A percentile compares a stretch with the other conserved stretches of the same genome.
phyloP scores from a whole-genome alignment of 805 yeast species.

The Tetrapisispora pingtungensis region DNA sequence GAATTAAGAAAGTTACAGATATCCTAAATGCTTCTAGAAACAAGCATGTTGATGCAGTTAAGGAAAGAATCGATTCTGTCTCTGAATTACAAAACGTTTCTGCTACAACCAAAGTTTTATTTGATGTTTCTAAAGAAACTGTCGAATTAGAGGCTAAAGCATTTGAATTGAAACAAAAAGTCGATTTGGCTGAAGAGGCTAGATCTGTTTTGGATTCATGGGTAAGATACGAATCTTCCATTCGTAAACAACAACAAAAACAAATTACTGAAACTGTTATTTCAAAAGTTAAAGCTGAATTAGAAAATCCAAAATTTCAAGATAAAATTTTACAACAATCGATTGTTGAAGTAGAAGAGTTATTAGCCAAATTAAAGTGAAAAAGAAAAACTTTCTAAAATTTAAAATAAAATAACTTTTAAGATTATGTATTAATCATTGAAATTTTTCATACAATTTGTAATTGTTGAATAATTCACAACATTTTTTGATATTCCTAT shows the following conservation, averaged over 20 bases:
- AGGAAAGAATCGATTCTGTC: constrained; percentile 82
- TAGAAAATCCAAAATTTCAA: constrained; percentile 85
- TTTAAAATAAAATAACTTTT: no score
- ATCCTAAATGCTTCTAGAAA: constrained; percentile 80
- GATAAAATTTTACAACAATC: constrained; percentile 85
- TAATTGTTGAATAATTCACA: constrained; percentile 30
- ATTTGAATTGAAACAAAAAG: constrained; percentile 86
- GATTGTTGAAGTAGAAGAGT: constrained; percentile 81
- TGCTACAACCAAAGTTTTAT: constrained; percentile 79
- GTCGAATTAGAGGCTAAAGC: constrained; percentile 91
- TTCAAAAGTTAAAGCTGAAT: constrained; percentile 77
- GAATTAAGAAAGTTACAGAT: constrained; percentile 69
- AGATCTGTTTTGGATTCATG: constrained; percentile 94
- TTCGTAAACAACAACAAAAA: constrained; percentile 91
- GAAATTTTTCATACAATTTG: no score
- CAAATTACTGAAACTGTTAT: constrained; percentile 81
- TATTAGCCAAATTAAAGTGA: constrained; percentile 42
- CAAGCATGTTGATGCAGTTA: constrained; percentile 86
- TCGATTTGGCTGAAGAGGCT: constrained; percentile 81
- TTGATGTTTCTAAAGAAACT: constrained; percentile 92
- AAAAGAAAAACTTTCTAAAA: neutral
- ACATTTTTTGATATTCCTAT: constrained; percentile 4
- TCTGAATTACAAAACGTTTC: constrained; percentile 87
- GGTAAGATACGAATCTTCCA: constrained; percentile 96
- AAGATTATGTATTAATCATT: neutral